These are phyloP conservation scores for Backusella australiensis DNA, from an alignment of 192 early-diverging fungal genomes.

Conservation along the genomic window DNA sequence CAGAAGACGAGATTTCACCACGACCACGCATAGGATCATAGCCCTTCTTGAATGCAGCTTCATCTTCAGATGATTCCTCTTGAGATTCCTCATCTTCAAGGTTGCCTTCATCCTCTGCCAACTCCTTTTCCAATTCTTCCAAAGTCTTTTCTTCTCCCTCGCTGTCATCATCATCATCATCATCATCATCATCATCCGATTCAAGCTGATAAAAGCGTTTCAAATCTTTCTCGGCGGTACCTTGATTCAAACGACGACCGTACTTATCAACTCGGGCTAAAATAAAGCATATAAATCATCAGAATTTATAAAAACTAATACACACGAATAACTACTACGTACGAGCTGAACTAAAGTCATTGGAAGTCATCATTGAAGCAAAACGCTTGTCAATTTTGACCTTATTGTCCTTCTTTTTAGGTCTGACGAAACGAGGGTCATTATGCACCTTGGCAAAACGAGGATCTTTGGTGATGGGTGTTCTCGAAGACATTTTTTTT, in stretches of 20 bases:
- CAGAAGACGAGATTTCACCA: slow-evolving; percentile 63
- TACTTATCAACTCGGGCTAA: slow-evolving; percentile 77
- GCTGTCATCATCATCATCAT: slow-evolving; percentile 32
- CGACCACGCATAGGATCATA: slow-evolving; percentile 82
- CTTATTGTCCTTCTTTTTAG: slow-evolving; percentile 80
- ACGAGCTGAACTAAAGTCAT: slow-evolving; percentile 57
- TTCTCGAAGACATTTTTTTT: not conserved
- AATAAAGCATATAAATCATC: not conserved
- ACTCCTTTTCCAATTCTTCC: slow-evolving; percentile 38
- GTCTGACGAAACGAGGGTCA: slow-evolving; percentile 76
- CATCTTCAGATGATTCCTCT: slow-evolving; percentile 1
- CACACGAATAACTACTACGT: slow-evolving; percentile 14
- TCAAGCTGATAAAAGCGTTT: slow-evolving; percentile 75
- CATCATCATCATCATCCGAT: slow-evolving; percentile 45
- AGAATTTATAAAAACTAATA: not conserved
- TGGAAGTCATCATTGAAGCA: slow-evolving; percentile 71
- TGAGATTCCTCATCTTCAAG: slow-evolving; percentile 30
- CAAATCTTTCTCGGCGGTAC: slow-evolving; percentile 55
- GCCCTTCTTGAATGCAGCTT: not conserved
- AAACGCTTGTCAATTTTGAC: slow-evolving; percentile 91
- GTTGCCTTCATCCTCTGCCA: slow-evolving; percentile 38
- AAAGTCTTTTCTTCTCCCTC: slow-evolving; percentile 31
- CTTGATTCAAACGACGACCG: slow-evolving; percentile 54
- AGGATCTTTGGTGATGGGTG: slow-evolving; percentile 54
- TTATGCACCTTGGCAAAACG: slow-evolving; percentile 77